Evolutionary conservation across 1,139 yeast genomes (phyloP), one percentile per base, ranked within the genome.

Genomic region (Waltiozyma sp.): DNA sequence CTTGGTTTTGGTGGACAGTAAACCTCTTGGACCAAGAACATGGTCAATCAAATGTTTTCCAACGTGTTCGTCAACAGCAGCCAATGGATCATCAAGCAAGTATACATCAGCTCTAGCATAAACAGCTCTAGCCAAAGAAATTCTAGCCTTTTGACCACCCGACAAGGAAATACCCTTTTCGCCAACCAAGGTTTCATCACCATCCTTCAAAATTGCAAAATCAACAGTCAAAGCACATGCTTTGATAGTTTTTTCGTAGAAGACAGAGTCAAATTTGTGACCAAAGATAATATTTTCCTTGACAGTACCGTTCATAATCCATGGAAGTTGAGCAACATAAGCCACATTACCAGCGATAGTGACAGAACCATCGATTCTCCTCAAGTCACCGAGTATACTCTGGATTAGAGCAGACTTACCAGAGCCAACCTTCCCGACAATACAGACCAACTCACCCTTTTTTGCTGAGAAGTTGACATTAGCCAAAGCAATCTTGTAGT

Each of bases 91-190:
- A 63, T 91, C 98, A 46, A 91, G 66, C 45, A 91, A 68, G 60
- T 87, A 89, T 33, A 89, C 79, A 60, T 91, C 97, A 3, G 96
- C 95, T 54, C 96, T 76, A 2, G 96, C 80, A 62, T 91, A 91
- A 9, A 91, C 96, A 23, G 97, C 96, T 62, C 98, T 76, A 2
- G 97, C 97, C 49, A 91, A 72, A 2, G 95, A 79, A 42, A 91
- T 68, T 63, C 98, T 79, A 1, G 97, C 96, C 69, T 89, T 91
- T 63, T 91, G 97, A 40, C 98, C 98, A 47, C 98, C 98, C 40
- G 96, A 86, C 45, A 91, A 70, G 14, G 96, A 86, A 45, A 91
- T 87, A 55, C 98, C 98, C 66, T 89, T 91, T 65, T 91, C 98
- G 50, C 98, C 98, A 41, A 91, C 97, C 56, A 84, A 75, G 2